Percentiles rank a stretch among this genome's conserved stretches.
phyloP scores from a whole-genome alignment of 148 eudicot species.

The Linanthus parryae region DNA sequence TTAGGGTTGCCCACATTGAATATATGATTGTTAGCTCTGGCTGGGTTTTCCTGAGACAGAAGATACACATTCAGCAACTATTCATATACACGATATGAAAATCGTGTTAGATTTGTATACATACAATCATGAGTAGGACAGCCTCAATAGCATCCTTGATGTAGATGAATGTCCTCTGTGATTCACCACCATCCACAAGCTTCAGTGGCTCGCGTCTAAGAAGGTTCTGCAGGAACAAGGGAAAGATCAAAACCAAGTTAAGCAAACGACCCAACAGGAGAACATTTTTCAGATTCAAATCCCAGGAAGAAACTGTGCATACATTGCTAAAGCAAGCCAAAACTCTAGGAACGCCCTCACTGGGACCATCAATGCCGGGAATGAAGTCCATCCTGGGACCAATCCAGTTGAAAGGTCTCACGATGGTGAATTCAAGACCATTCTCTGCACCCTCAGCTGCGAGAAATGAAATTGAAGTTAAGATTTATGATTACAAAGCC shows the following conservation, averaged over 20 bases:
- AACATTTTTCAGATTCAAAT: background rate
- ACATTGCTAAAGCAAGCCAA: constrained; percentile 97
- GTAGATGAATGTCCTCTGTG: constrained; percentile 92
- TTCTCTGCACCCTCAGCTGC: constrained; percentile 99
- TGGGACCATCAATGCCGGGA: constrained; percentile 97
- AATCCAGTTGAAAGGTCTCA: constrained; percentile 98
- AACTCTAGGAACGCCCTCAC: constrained; percentile 99
- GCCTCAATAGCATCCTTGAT: constrained; percentile 99
- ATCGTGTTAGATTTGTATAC: constrained; percentile 18
- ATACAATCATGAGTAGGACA: constrained; percentile 89
- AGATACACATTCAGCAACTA: background rate
- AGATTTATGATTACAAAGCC: constrained; percentile 2
- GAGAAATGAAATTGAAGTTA: background rate
- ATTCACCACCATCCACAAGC: constrained; percentile 97
- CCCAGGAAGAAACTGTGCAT: constrained; percentile 14
- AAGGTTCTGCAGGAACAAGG: constrained; percentile 52
- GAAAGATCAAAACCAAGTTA: background rate
- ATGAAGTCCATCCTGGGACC: constrained; percentile 99
- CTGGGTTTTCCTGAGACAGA: constrained; percentile 78
- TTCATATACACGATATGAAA: background rate
- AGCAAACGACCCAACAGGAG: constrained; percentile 2
- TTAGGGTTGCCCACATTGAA: constrained; percentile 97
- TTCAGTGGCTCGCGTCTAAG: constrained; percentile 87
- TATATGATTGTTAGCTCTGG: constrained; percentile 91
- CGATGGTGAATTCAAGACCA: constrained; percentile 90